Conservation (phyloP, 1,284 basidiomycete species). For the Rhodotorula sp. region DNA sequence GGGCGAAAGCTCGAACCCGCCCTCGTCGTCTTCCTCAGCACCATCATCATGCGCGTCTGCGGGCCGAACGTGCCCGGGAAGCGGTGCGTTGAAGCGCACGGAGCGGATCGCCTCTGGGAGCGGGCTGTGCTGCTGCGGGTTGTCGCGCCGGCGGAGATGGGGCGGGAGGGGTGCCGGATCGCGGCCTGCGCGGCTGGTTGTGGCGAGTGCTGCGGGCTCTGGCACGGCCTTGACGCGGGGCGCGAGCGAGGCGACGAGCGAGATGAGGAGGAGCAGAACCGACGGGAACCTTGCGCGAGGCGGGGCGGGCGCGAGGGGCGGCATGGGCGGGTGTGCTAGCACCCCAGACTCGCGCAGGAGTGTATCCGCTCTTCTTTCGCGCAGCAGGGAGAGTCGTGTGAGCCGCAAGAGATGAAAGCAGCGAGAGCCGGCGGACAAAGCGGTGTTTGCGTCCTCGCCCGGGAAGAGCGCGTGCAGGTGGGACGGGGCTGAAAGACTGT, state of each 20-base stretch:
- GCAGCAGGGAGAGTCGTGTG: no score
- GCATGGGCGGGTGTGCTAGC: neutral
- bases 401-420: no score
- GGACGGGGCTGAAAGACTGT: no score
- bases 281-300: neutral
- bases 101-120: slow-evolving; percentile 24
- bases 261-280: neutral
- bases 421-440: neutral
- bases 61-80: neutral
- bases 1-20: slow-evolving; percentile 64
- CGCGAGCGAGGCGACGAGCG: neutral
- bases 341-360: neutral
- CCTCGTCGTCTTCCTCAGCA: slow-evolving; percentile 49
- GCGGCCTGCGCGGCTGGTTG: neutral
- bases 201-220: slow-evolving; percentile 19
- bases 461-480: no score
- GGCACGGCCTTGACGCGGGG: neutral
- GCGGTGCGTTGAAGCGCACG: slow-evolving; percentile 35
- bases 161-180: slow-evolving; percentile 6
- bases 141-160: slow-evolving; percentile 1
- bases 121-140: neutral
- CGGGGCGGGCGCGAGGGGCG: neutral
- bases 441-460: no score
- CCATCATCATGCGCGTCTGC: neutral
- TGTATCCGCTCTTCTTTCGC: no score